Conservation (phyloP, 768 basidiomycete genomes). For the Leccinum variicolor region DNA sequence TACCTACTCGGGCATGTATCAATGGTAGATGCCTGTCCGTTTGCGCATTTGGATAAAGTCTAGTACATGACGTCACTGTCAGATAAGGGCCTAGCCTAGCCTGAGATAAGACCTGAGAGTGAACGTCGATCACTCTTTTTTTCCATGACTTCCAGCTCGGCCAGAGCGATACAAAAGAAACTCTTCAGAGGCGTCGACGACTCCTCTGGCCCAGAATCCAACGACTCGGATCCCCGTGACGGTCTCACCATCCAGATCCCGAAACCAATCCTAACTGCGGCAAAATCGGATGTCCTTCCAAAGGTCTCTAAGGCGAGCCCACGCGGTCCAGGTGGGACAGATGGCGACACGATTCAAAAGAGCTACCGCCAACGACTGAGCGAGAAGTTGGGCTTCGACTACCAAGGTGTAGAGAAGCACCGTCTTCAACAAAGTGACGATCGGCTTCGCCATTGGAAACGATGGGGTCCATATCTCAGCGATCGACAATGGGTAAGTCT, state of each 20-base stretch:
- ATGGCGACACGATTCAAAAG: slow-evolving; percentile 19
- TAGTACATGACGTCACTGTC: slow-evolving; percentile 20
- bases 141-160: slow-evolving; percentile 41
- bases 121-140: slow-evolving; percentile 1
- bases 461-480: slow-evolving; percentile 97
- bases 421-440: slow-evolving; percentile 81
- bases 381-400: slow-evolving; percentile 62
- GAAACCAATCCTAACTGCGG: slow-evolving; percentile 35
- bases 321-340: slow-evolving; percentile 2
- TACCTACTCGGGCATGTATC: slow-evolving; percentile 1
- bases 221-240: slow-evolving; percentile 28
- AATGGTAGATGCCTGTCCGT: neutral
- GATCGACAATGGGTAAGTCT: slow-evolving; percentile 92
- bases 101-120: slow-evolving; percentile 9
- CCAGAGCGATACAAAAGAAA: slow-evolving; percentile 70
- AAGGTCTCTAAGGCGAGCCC: slow-evolving; percentile 43
- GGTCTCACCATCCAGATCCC: slow-evolving; percentile 72
- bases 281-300: slow-evolving; percentile 35
- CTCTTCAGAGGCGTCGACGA: slow-evolving; percentile 53
- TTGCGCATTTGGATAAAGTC: slow-evolving; percentile 9
- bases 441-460: slow-evolving; percentile 91
- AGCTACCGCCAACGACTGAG: slow-evolving; percentile 64
- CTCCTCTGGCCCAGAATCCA: slow-evolving; percentile 14
- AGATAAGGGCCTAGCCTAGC: slow-evolving; percentile 5
- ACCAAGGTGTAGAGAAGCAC: slow-evolving; percentile 78